phyloP scores from a whole-genome alignment of 345 rosid genomes.

The Eucalyptus virginea region DNA sequence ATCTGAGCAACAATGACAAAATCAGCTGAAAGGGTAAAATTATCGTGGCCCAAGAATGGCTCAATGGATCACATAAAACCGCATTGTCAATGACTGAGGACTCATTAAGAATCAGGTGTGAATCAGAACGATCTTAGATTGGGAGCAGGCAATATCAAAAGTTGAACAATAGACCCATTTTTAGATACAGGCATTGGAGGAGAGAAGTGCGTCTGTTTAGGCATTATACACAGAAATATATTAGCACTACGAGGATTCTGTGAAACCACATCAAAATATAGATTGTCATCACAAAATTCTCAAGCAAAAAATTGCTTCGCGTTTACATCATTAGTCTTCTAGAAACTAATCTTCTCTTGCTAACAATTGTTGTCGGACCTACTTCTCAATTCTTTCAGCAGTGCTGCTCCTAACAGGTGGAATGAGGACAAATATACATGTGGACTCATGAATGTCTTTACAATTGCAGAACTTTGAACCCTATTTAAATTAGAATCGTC shows the following conservation, averaged over 20 bases:
- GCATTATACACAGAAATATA: background rate
- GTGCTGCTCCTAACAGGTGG: background rate
- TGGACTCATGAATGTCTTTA: background rate
- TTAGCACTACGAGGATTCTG: background rate
- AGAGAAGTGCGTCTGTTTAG: background rate
- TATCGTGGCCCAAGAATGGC: background rate
- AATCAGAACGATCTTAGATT: background rate
- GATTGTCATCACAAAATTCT: background rate
- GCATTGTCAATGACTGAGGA: background rate
- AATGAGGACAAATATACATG: background rate
- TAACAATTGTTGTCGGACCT: background rate
- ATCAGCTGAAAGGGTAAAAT: background rate
- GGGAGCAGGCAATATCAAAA: background rate
- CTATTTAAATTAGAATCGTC: background rate
- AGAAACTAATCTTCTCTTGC: background rate
- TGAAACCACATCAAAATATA: background rate
- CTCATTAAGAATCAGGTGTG: background rate
- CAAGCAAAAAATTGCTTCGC: background rate
- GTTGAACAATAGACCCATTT: background rate
- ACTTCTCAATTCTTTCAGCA: background rate
- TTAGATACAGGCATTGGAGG: background rate
- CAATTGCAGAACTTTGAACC: background rate
- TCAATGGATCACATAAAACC: background rate
- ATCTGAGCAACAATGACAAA: background rate
- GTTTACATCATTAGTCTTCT: background rate